These are phyloP conservation scores for Pseudodiploospora longispora DNA, from an alignment of 2,329 filamentous ascomycete species.

Conservation along the genomic window DNA sequence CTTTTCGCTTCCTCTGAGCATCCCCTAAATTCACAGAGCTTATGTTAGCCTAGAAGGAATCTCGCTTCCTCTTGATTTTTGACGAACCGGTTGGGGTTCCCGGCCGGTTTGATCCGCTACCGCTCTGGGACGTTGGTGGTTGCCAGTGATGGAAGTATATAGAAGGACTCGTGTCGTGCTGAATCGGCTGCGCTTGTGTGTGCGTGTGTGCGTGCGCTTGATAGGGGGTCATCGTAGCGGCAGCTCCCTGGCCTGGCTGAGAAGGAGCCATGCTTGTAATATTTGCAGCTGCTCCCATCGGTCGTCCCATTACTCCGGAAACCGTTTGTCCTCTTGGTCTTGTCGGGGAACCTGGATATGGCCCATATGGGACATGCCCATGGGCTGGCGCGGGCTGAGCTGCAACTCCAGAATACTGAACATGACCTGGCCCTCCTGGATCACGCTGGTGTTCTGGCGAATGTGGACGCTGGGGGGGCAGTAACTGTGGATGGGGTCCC, in stretches of 20 bases:
- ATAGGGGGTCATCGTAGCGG: constrained; percentile 29
- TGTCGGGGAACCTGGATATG: constrained; percentile 42
- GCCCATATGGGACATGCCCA: constrained; percentile 31
- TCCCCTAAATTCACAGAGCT: constrained; percentile 49
- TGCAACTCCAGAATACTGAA: constrained; percentile 32
- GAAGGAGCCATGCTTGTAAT: constrained; percentile 38
- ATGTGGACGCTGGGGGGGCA: constrained; percentile 39
- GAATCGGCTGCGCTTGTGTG: constrained; percentile 45
- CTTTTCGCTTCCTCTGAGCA: constrained; percentile 81
- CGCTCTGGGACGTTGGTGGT: constrained; percentile 61
- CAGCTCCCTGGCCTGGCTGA: constrained; percentile 20
- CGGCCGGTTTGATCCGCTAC: constrained; percentile 55
- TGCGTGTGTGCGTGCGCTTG: constrained; percentile 38
- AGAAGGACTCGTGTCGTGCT: constrained; percentile 61
- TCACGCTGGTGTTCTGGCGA: constrained; percentile 51
- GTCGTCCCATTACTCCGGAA: constrained; percentile 30
- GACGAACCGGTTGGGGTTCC: constrained; percentile 69
- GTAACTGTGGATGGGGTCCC: constrained; percentile 43
- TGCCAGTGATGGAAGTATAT: constrained; percentile 94
- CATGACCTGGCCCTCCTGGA: constrained; percentile 35
- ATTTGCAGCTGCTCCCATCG: constrained; percentile 26
- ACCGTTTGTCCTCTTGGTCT: constrained; percentile 44
- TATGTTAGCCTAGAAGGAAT: constrained; percentile 32
- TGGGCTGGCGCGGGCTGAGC: constrained; percentile 21
- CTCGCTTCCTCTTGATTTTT: constrained; percentile 42